Evolutionary conservation across 2,329 filamentous ascomycete genomes (phyloP).

Genomic region (Colletotrichum scovillei): DNA sequence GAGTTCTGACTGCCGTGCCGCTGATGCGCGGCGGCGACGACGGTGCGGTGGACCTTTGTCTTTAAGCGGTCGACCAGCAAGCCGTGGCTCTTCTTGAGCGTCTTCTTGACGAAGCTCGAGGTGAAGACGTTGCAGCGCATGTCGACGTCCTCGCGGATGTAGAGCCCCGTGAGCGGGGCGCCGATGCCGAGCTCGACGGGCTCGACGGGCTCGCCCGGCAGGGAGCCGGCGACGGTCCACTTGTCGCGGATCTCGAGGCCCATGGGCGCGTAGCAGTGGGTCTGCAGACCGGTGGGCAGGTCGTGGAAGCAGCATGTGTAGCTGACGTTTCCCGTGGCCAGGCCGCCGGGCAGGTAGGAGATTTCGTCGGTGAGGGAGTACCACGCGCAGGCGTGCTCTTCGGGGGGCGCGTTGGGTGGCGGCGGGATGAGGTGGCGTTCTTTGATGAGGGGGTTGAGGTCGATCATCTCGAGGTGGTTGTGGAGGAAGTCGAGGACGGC

Average conservation of each 20-base stretch:
- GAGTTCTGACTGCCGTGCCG: slow-evolving; percentile 25
- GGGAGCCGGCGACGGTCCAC: slow-evolving; percentile 80
- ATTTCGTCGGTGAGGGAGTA: slow-evolving; percentile 84
- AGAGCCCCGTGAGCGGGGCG: slow-evolving; percentile 76
- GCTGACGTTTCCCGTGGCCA: slow-evolving; percentile 73
- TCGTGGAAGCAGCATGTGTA: slow-evolving; percentile 88
- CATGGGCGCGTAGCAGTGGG: slow-evolving; percentile 85
- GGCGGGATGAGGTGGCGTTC: slow-evolving; percentile 75
- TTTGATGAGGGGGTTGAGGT: slow-evolving; percentile 85
- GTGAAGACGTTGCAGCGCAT: slow-evolving; percentile 84
- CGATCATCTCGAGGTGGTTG: slow-evolving; percentile 85
- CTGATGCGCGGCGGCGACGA: not conserved
- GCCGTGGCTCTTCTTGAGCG: slow-evolving; percentile 80
- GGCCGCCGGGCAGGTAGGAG: slow-evolving; percentile 76
- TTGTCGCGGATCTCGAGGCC: slow-evolving; percentile 82
- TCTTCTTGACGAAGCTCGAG: slow-evolving; percentile 82
- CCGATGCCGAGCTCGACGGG: slow-evolving; percentile 74
- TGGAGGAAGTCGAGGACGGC: slow-evolving; percentile 82
- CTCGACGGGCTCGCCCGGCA: slow-evolving; percentile 76
- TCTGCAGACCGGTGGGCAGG: slow-evolving; percentile 76
- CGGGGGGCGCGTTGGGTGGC: slow-evolving; percentile 72
- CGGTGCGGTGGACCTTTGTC: slow-evolving; percentile 16
- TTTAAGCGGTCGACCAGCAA: slow-evolving; percentile 77
- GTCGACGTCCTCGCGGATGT: slow-evolving; percentile 86
- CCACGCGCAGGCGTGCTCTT: slow-evolving; percentile 81